These are phyloP conservation scores for Penicillium carneum DNA, from an alignment of 2,329 filamentous ascomycete genomes.

Conservation along the genomic window DNA sequence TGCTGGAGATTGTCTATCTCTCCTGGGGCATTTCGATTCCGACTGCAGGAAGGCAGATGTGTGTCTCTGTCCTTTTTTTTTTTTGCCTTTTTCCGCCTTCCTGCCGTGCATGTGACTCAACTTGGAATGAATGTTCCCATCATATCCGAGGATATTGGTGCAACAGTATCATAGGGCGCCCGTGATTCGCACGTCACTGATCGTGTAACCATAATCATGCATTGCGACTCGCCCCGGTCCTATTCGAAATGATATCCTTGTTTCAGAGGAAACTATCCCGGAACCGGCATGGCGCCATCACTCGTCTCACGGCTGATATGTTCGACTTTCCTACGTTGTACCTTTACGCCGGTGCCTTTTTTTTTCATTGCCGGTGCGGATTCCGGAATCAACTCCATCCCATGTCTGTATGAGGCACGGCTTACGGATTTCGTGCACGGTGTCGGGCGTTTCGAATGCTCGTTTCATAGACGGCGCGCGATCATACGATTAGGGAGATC, in stretches of 20 bases:
- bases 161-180: slow-evolving; percentile 18
- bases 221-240: slow-evolving; percentile 17
- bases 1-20: not conserved
- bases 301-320: slow-evolving; percentile 6
- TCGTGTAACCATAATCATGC: slow-evolving; percentile 22
- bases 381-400: not conserved
- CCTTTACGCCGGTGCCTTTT: not conserved
- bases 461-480: not conserved
- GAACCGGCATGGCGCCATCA: not conserved
- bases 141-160: slow-evolving; percentile 21
- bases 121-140: slow-evolving; percentile 4
- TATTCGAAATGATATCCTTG: slow-evolving; percentile 24
- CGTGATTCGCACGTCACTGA: slow-evolving; percentile 23
- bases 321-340: not conserved
- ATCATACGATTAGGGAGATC: not conserved
- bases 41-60: slow-evolving; percentile 14
- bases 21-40: slow-evolving; percentile 8
- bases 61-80: slow-evolving; percentile 2
- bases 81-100: slow-evolving; percentile 1
- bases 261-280: slow-evolving; percentile 16
- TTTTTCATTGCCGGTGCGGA: not conserved
- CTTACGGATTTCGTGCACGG: not conserved
- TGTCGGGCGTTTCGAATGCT: not conserved
- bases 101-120: slow-evolving; percentile 16
- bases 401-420: not conserved